Evolutionary conservation across 139 green algal species (phyloP), one percentile per base, ranked within the genome.

Genomic region (Chlorella sp.): DNA sequence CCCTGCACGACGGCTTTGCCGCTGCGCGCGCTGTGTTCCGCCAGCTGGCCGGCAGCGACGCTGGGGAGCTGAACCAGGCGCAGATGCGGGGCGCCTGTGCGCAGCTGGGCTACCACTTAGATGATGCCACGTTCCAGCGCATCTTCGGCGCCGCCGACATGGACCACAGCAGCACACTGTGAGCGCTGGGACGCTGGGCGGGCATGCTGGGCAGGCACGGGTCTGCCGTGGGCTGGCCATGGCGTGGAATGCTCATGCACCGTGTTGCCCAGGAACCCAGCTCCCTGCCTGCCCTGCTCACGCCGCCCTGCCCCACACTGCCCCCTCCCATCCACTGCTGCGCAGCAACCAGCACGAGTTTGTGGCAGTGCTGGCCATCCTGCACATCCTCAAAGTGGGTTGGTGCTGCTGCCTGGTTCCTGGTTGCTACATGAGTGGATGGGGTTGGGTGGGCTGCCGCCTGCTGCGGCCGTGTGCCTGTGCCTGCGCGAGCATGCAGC

Each of bases 1-100:
- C 62, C 19, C 79, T 84, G 79, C 79, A 84, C 79, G 64, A 65
- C n/a, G 79, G 79, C 40, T 76, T 76, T 48, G 43, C 62, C 20
- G 64, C 79, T 64, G 46, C 64, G 43, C 79, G 64, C 64, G 43
- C 62, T 20, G 79, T 73, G 41, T 84, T 76, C 64, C 38, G 64
- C 19, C n/a, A 43, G n/a, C 56, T 75, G 43, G 34, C 43, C 56
- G 64, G 65, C 13, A 41, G 41, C 34, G 77, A 73, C 8, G 77
- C 58, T 7, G 58, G 58, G 0, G 77, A 83, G 60, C 38, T 73
- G 77, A 26, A 36, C 56, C 76, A 28, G 58, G 34, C 26, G 44
- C 64, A 76, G 79, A 67, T 76, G 79, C 64, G 43, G 2, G 41
- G 5, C 1, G 64, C 64, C 17, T 76, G 79, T 64, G 46, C 62